phyloP scores from a whole-genome alignment of 257 asterid species.

The Nicotiana paniculata region DNA sequence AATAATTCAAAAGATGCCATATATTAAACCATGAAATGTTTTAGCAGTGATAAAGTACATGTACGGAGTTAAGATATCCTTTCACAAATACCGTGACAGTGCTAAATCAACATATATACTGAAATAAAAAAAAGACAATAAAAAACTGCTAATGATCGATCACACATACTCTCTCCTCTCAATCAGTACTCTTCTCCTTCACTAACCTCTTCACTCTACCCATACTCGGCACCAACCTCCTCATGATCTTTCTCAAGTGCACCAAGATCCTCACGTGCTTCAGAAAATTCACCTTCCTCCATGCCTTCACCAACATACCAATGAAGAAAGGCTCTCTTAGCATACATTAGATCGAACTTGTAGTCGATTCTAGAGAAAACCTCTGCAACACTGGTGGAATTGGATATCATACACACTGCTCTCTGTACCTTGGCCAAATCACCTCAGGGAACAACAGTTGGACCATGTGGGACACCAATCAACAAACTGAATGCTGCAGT shows the following conservation, averaged over 20 bases:
- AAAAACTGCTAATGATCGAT: neutral
- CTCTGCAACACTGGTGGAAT: slow-evolving; percentile 11
- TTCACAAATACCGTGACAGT: no score
- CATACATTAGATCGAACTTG: slow-evolving; percentile 10
- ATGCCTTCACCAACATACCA: slow-evolving; percentile 16
- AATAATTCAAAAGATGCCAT: no score
- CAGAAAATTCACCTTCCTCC: slow-evolving; percentile 17
- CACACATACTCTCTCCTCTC: neutral
- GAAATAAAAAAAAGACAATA: no score
- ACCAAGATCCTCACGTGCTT: slow-evolving; percentile 13
- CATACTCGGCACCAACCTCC: slow-evolving; percentile 10
- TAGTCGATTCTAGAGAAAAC: slow-evolving; percentile 12
- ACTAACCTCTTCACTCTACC: slow-evolving; percentile 7
- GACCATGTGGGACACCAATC: slow-evolving; percentile 13
- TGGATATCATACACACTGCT: slow-evolving; percentile 13
- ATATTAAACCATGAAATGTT: no score
- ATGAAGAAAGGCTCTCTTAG: slow-evolving; percentile 15
- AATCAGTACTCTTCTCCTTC: slow-evolving; percentile 12
- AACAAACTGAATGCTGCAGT: slow-evolving; percentile 2
- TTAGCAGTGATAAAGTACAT: no score
- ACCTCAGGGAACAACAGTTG: slow-evolving; percentile 9
- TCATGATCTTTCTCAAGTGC: slow-evolving; percentile 15
- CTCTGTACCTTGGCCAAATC: slow-evolving; percentile 10
- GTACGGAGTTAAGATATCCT: no score
- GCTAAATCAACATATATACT: no score